phyloP scores from a whole-genome alignment of 495 filamentous ascomycete species.

The Penicillium daleae region DNA sequence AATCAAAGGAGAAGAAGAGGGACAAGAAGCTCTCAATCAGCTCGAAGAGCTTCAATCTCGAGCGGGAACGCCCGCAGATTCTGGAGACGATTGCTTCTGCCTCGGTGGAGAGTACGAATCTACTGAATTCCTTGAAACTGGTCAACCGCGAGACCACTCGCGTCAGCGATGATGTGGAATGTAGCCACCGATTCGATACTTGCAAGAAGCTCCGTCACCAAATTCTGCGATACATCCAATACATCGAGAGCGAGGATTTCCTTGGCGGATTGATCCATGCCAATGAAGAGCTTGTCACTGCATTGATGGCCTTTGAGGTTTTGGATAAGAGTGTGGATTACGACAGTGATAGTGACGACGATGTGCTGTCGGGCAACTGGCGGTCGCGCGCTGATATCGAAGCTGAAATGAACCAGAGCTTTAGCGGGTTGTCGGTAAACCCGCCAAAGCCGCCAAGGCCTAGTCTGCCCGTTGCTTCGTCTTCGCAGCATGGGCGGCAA shows the following conservation, averaged over 20 bases:
- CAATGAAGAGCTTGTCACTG: slow-evolving; percentile 86
- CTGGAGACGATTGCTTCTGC: slow-evolving; percentile 81
- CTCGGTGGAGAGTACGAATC: slow-evolving; percentile 85
- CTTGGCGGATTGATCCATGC: slow-evolving; percentile 79
- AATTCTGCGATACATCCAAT: slow-evolving; percentile 86
- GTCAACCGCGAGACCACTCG: slow-evolving; percentile 90
- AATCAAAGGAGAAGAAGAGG: slow-evolving; percentile 45
- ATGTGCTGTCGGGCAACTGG: slow-evolving; percentile 44
- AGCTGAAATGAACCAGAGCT: slow-evolving; percentile 39
- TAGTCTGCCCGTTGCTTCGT: slow-evolving; percentile 36
- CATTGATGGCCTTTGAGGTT: slow-evolving; percentile 91
- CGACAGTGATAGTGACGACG: slow-evolving; percentile 88
- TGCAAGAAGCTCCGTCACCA: slow-evolving; percentile 85
- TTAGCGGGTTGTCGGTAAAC: slow-evolving; percentile 47
- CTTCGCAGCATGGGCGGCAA: slow-evolving; percentile 32
- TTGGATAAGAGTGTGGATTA: slow-evolving; percentile 94
- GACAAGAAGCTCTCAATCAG: slow-evolving; percentile 39
- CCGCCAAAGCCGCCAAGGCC: slow-evolving; percentile 49
- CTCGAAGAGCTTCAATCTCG: slow-evolving; percentile 71
- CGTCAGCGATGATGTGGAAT: slow-evolving; percentile 81
- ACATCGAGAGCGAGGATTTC: slow-evolving; percentile 81
- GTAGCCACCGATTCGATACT: slow-evolving; percentile 75
- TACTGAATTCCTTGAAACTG: slow-evolving; percentile 84
- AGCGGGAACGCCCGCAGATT: slow-evolving; percentile 84
- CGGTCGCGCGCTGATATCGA: slow-evolving; percentile 33